Conservation (phyloP, 306 rosid species). For the Prinsepia uniflora region DNA sequence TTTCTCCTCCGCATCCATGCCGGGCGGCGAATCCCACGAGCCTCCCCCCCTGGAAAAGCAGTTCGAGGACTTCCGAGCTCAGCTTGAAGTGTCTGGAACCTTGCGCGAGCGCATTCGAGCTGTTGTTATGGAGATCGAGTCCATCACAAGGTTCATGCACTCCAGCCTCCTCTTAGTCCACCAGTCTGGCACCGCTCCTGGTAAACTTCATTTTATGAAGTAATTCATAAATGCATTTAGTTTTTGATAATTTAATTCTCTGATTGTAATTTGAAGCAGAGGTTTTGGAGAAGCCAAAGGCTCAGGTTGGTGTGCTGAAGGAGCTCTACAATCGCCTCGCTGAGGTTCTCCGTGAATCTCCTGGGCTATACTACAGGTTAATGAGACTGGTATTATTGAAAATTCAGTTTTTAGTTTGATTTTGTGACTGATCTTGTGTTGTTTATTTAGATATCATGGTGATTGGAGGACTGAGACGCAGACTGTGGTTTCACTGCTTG, state of each 20-base stretch:
- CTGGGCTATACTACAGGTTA: conserved; percentile 72
- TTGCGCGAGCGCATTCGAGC: conserved; percentile 73
- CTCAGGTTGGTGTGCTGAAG: conserved; percentile 63
- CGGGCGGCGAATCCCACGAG: conserved; percentile 36
- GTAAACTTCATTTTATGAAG: conserved; percentile 24
- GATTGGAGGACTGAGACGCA: conserved; percentile 96
- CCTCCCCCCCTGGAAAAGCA: conserved; percentile 61
- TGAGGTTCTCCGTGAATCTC: conserved; percentile 51
- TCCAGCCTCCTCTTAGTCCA: conserved; percentile 79
- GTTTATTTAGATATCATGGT: conserved; percentile 64
- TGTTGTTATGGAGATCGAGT: conserved; percentile 74
- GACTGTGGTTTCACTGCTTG: conserved; percentile 72
- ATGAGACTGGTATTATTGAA: not conserved
- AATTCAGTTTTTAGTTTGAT: conserved; percentile 1
- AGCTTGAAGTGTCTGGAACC: conserved; percentile 65
- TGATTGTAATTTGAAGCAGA: conserved; percentile 25
- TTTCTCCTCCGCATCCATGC: conserved; percentile 42
- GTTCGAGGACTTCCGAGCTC: conserved; percentile 61
- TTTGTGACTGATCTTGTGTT: conserved; percentile 5
- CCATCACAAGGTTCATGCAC: conserved; percentile 63
- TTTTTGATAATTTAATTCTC: not conserved
- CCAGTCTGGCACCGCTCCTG: conserved; percentile 78
- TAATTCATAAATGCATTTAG: not conserved
- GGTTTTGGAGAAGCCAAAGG: conserved; percentile 72
- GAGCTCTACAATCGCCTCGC: conserved; percentile 70